Conservation (phyloP, 202 grass and related monocot genomes). For the Brachypodium distachyon region DNA sequence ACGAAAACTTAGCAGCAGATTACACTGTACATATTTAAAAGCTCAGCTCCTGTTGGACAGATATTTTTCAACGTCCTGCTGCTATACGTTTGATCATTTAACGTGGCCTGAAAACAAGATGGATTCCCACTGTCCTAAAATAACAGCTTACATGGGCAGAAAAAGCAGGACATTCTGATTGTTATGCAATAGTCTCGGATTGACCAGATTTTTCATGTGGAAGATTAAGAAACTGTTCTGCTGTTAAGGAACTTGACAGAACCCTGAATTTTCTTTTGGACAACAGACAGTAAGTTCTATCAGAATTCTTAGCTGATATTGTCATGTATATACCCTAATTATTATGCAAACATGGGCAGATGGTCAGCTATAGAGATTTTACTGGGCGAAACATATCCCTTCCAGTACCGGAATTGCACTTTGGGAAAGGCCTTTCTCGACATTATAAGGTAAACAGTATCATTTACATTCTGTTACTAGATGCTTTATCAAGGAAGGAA, state of each 20-base stretch:
- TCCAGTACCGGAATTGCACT: background rate
- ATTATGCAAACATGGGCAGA: background rate
- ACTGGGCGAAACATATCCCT: background rate
- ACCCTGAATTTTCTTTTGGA: background rate
- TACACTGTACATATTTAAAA: background rate
- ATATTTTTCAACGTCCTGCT: background rate
- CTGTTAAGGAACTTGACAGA: slow-evolving; percentile 7
- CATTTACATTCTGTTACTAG: background rate
- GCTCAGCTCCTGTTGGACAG: background rate
- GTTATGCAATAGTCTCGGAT: background rate
- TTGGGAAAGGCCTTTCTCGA: background rate
- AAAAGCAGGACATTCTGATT: background rate
- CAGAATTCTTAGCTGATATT: background rate
- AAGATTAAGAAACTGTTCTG: background rate
- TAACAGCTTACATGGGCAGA: background rate
- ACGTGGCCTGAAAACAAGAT: background rate
- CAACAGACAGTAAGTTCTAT: background rate
- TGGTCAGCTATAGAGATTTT: background rate
- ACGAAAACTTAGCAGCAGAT: background rate
- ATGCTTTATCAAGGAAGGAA: background rate
- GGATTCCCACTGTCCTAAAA: background rate
- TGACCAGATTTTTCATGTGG: background rate
- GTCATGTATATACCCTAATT: background rate
- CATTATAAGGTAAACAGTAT: slow-evolving; percentile 14
- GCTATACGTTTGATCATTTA: slow-evolving; percentile 8